Percentiles rank a stretch among this genome's conserved stretches.
These are phyloP conservation scores for Aureobasidium sp. DNA, from an alignment of 2,329 filamentous ascomycete species.

Conservation along the genomic window DNA sequence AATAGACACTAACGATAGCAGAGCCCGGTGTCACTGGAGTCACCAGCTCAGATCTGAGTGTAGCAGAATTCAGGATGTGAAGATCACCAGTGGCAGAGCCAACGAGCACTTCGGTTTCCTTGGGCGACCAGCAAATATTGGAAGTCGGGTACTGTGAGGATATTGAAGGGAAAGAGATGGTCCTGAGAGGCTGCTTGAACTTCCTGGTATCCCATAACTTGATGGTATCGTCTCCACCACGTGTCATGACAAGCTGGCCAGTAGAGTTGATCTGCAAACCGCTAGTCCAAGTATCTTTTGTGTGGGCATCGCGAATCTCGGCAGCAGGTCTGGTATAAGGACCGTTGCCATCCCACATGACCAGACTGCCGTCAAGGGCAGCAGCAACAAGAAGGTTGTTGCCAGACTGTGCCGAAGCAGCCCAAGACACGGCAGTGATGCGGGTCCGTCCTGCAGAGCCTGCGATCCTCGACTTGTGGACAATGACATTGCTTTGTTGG, in stretches of 20 bases:
- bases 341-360: constrained; percentile 87
- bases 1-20: constrained; percentile 75
- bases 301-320: constrained; percentile 79
- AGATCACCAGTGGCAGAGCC: constrained; percentile 80
- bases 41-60: constrained; percentile 73
- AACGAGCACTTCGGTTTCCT: constrained; percentile 75
- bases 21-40: constrained; percentile 83
- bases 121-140: constrained; percentile 85
- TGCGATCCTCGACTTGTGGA: constrained; percentile 87
- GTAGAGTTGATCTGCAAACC: constrained; percentile 87
- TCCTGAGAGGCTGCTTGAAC: constrained; percentile 83
- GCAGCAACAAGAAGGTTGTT: constrained; percentile 73
- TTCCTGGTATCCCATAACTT: constrained; percentile 97
- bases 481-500: constrained; percentile 85
- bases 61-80: constrained; percentile 89
- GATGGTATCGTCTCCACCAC: constrained; percentile 85
- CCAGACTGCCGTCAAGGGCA: constrained; percentile 79
- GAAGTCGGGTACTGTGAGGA: constrained; percentile 76
- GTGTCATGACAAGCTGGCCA: constrained; percentile 80
- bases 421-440: constrained; percentile 92
- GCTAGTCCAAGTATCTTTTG: constrained; percentile 78
- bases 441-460: constrained; percentile 84
- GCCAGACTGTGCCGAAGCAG: constrained; percentile 65
- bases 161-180: constrained; percentile 70
- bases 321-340: constrained; percentile 75